Conservation (phyloP, 2,329 filamentous ascomycete genomes). For the Macrophomina phaseolina region DNA sequence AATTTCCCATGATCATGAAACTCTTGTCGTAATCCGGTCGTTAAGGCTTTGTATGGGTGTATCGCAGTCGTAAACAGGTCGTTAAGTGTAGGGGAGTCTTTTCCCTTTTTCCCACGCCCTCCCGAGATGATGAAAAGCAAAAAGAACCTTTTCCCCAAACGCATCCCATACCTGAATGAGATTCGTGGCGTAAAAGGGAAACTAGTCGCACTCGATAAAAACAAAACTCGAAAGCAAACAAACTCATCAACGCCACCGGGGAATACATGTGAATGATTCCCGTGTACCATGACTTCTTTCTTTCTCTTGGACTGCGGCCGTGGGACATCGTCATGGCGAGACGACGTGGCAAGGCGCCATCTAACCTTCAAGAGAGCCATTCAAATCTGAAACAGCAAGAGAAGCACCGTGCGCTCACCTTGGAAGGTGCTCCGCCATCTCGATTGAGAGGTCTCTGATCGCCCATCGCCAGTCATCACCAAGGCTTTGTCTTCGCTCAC, state of each 20-base stretch:
- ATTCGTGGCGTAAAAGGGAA: slow-evolving; percentile 13
- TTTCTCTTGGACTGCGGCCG: slow-evolving; percentile 2
- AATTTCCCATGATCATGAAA: slow-evolving; percentile 9
- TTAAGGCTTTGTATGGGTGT: slow-evolving; percentile 25
- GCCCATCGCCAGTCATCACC: slow-evolving; percentile 25
- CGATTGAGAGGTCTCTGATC: slow-evolving; percentile 23
- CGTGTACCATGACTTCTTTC: slow-evolving; percentile 18
- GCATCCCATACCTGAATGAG: slow-evolving; percentile 18
- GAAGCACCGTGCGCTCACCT: background rate
- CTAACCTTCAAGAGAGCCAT: background rate
- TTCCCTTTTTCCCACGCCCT: slow-evolving; percentile 15
- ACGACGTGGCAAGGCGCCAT: background rate
- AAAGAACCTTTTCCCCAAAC: slow-evolving; percentile 4
- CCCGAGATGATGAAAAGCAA: background rate
- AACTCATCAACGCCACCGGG: slow-evolving; percentile 15
- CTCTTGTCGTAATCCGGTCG: slow-evolving; percentile 20
- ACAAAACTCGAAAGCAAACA: slow-evolving; percentile 5
- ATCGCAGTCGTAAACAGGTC: slow-evolving; percentile 23
- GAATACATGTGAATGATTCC: background rate
- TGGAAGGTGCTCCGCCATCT: slow-evolving; percentile 22
- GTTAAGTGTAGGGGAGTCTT: slow-evolving; percentile 12
- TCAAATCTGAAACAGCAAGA: background rate
- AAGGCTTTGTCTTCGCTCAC: slow-evolving; percentile 31
- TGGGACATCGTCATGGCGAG: background rate
- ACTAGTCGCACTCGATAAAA: slow-evolving; percentile 19